Percentiles rank a stretch among this genome's conserved stretches.
Conservation (phyloP, 2,329 filamentous ascomycete genomes). For the Thielaviopsis ethacetica region DNA sequence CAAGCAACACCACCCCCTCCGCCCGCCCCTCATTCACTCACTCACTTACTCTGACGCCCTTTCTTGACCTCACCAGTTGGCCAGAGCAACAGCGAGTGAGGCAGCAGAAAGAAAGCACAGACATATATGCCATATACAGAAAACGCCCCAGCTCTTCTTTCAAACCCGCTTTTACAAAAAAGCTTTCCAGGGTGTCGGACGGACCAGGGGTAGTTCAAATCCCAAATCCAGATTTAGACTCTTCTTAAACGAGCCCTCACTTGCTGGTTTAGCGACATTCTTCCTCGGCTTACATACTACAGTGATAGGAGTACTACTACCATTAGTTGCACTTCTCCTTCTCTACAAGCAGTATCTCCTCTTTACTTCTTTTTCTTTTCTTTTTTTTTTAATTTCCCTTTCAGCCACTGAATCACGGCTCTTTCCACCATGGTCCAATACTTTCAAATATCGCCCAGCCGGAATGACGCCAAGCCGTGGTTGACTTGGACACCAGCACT, state of each 20-base stretch:
- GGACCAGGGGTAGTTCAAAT: neutral
- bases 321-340: too few species aligned
- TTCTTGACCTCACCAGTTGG: neutral
- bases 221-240: neutral
- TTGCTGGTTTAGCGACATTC: too few species aligned
- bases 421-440: neutral
- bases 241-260: too few species aligned
- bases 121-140: neutral
- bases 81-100: too few species aligned
- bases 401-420: too few species aligned
- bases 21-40: neutral
- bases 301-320: too few species aligned
- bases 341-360: too few species aligned
- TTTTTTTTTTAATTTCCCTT: too few species aligned
- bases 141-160: neutral
- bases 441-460: neutral
- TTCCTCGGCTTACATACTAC: too few species aligned
- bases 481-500: neutral
- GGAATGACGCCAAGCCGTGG: neutral
- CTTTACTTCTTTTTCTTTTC: too few species aligned
- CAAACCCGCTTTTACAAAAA: neutral
- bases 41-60: too few species aligned
- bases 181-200: neutral
- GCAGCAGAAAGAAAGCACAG: neutral
- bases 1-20: neutral